These are phyloP conservation scores for Powellomyces hirtus DNA, from an alignment of 192 early-diverging fungal genomes.

Conservation along the genomic window DNA sequence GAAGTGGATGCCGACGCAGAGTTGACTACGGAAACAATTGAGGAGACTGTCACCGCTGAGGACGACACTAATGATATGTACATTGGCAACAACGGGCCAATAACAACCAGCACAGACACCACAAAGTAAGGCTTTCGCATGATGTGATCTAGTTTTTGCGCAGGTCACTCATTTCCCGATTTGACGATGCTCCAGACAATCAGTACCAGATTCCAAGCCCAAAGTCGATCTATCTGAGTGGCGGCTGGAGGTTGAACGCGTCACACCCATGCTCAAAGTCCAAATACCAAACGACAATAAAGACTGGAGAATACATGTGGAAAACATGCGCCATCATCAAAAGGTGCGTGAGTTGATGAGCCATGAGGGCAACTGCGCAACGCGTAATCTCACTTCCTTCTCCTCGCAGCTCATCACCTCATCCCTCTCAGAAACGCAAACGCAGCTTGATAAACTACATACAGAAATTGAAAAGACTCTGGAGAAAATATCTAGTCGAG, in stretches of 20 bases:
- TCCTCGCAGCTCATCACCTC: constrained; percentile 37
- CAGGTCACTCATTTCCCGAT: no score
- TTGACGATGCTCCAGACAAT: no score
- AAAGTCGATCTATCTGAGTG: constrained; percentile 52
- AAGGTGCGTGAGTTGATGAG: constrained; percentile 27
- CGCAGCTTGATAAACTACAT: constrained; percentile 43
- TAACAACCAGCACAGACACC: no score
- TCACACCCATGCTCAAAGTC: constrained; percentile 50
- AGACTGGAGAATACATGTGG: constrained; percentile 61
- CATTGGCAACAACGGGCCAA: no score
- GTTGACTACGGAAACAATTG: constrained; percentile 54
- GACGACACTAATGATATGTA: constrained; percentile 54
- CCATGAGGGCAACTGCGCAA: background rate
- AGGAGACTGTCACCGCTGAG: constrained; percentile 40
- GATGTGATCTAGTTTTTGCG: no score
- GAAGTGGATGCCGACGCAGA: constrained; percentile 63
- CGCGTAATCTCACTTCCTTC: background rate
- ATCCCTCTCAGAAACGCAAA: constrained; percentile 36
- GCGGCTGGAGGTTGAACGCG: constrained; percentile 59
- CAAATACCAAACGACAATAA: constrained; percentile 60
- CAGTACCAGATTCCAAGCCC: constrained; percentile 14
- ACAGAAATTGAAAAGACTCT: constrained; percentile 53
- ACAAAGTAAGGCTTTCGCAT: no score
- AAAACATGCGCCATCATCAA: constrained; percentile 50
- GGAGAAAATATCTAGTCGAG: constrained; percentile 54